Conservation (phyloP, 768 basidiomycete genomes). For the Boletus vermiculosoides region DNA sequence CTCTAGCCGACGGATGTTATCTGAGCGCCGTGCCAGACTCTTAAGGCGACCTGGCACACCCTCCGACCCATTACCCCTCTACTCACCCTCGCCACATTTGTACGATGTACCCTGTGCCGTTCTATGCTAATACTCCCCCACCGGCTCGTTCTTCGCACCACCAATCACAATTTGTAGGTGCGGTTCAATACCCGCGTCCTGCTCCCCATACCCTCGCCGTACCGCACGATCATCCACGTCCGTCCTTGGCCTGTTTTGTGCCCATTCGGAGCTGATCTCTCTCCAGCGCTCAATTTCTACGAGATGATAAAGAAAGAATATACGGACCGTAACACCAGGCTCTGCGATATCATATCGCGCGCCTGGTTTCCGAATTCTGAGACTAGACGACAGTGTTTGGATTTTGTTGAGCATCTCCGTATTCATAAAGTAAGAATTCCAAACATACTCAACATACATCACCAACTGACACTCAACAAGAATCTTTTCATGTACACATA, state of each 20-base stretch:
- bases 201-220: neutral
- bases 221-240: slow-evolving; percentile 3
- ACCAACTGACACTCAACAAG: slow-evolving; percentile 15
- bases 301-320: neutral
- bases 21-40: neutral
- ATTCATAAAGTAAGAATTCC: slow-evolving; percentile 20
- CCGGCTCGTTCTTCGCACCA: neutral
- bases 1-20: neutral
- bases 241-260: slow-evolving; percentile 1
- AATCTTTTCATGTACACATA: slow-evolving; percentile 27
- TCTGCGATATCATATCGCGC: slow-evolving; percentile 7
- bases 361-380: neutral
- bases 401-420: slow-evolving; percentile 12
- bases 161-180: neutral
- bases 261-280: neutral
- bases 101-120: slow-evolving; percentile 2
- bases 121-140: neutral
- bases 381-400: neutral
- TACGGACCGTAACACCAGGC: neutral
- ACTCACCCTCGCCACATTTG: neutral
- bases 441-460: neutral
- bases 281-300: slow-evolving; percentile 10
- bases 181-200: neutral
- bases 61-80: neutral
- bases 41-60: slow-evolving; percentile 2